Percentiles rank a stretch among this genome's conserved stretches.
Evolutionary conservation across 768 basidiomycete genomes (phyloP).

Genomic region (Trametes cingulata): DNA sequence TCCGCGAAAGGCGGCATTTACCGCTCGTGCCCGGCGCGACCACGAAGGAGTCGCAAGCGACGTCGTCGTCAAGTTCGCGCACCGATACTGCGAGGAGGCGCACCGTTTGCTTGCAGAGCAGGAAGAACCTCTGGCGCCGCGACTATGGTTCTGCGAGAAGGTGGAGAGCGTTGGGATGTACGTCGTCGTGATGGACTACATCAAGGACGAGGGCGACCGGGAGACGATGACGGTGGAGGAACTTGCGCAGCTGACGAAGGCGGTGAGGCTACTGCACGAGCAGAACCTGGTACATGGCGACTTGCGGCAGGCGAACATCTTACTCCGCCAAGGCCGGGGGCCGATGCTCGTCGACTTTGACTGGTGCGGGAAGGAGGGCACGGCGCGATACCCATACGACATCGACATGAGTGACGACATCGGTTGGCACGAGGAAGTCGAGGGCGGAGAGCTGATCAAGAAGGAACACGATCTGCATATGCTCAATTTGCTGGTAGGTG

Average conservation of each 20-base stretch:
- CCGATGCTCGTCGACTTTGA: constrained; percentile 29
- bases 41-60: not conserved
- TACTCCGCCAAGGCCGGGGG: constrained; percentile 18
- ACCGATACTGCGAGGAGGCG: not conserved
- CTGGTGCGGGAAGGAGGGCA: constrained; percentile 25
- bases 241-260: constrained; percentile 4
- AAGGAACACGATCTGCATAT: not conserved
- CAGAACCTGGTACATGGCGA: constrained; percentile 33
- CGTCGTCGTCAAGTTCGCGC: constrained; percentile 17
- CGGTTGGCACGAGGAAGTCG: not conserved
- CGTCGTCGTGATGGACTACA: constrained; percentile 22
- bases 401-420: constrained; percentile 36
- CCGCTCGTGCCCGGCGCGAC: not conserved
- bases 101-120: constrained; percentile 10
- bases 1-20: not conserved
- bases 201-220: not conserved
- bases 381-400: constrained; percentile 22
- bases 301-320: constrained; percentile 30
- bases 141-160: constrained; percentile 4
- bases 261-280: constrained; percentile 19
- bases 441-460: not conserved
- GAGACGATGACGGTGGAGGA: not conserved
- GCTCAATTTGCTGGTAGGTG: not conserved
- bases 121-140: constrained; percentile 8
- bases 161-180: constrained; percentile 5